Evolutionary conservation across 257 asterid genomes (phyloP), one percentile per base, ranked within the genome.

Genomic region (Lantana camara): DNA sequence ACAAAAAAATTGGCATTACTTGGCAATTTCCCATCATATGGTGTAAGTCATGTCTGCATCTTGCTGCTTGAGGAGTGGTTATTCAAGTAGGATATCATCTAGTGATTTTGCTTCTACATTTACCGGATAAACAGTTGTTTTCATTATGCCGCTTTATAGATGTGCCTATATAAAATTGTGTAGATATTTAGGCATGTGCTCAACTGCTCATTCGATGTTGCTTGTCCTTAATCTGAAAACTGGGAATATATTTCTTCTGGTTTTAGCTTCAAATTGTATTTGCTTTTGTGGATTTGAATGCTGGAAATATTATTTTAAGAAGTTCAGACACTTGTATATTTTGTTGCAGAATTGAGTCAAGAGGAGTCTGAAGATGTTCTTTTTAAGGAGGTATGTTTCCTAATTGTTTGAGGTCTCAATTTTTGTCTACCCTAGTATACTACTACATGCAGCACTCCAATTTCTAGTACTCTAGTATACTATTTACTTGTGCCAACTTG

Each of bases 351-450:
- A 72, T 62, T 94, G 77, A 86, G 92, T 75, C 80, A 72, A 75
- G 99, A 88, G 81, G 99, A 94, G 73, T 75, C 85, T 0, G 95
- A 94, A 75, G 99, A 94, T 71, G 91, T 90, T 80, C 91, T 75
- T 64, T 94, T 94, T 63, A 93, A 93, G 85, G 95, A 90, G 96
- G 99, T 90, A 7, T 16, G 80, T 54, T 12, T 67, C 35, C 41
- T 57, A 45, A 35, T 70, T 44, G 44, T 58, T 59, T 46, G 24
- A 14, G n/a, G 35, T 56, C 40, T 70, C 59, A 16, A 52, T 49
- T 54, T 66, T 44, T 7, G 8, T 68, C 20, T 62, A 52, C 10
- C 3, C 23, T 13, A 32, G 27, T 46, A 7, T 44, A 48, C 38
- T 9, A 17, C 15, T 15, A n/a, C n/a, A n/a, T n/a, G n/a, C n/a